Base-by-base conservation (phyloP, 2,329 filamentous ascomycete species). In the Diaporthe nobilis region DNA sequence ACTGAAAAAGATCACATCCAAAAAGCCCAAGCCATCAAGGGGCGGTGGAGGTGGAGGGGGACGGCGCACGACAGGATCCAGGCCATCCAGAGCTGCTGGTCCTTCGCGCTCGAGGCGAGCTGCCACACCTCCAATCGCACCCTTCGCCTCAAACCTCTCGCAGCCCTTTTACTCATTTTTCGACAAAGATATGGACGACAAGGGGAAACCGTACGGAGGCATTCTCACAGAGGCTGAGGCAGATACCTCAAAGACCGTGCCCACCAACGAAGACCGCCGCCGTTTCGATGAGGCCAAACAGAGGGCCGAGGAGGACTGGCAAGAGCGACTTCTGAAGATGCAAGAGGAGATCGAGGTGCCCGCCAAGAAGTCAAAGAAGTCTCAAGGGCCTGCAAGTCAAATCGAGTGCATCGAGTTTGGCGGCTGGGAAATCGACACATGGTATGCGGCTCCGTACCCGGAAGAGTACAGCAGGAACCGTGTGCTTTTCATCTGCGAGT, bases 341-440 rank as follows among this genome's bases (percentile, higher is more conserved):
- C 92, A 96, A 79, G 90, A 90, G 39, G 92, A 91, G 77, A 86
- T 87, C n/a, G 91, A 92, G 60, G 87, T 89, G 22, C 90, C 91
- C 20, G 85, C 89, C 31, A 93, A 92, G 80, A 93, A 92, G 81
- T 87, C 91, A 25, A 92, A 92, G 79, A 98, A 98, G 82, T 87
- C 93, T 4, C 92, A 92, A n/a, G 95, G 94, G 0, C 95, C 95
- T 39, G 94, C 95, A 6, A 98, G 96, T 83, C 97, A 98, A 85
- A 98, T 99, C 83, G 97, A 98, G 84, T 98, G 96, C 85, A 98
- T 99, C 86, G 97, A 98, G 81, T 98, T 99, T 85, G 97, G 97
- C 61, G 95, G 95, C 71, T 97, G 94, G 89, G 97, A 99, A 84
- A 99, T 99, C 80, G 97, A 99, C 83, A 99, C 97, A 4, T 98